A percentile compares a stretch with the other conserved stretches of the same genome.
phyloP scores from a whole-genome alignment of 2,329 filamentous ascomycete genomes.

The Pseudogymnoascus sp. region DNA sequence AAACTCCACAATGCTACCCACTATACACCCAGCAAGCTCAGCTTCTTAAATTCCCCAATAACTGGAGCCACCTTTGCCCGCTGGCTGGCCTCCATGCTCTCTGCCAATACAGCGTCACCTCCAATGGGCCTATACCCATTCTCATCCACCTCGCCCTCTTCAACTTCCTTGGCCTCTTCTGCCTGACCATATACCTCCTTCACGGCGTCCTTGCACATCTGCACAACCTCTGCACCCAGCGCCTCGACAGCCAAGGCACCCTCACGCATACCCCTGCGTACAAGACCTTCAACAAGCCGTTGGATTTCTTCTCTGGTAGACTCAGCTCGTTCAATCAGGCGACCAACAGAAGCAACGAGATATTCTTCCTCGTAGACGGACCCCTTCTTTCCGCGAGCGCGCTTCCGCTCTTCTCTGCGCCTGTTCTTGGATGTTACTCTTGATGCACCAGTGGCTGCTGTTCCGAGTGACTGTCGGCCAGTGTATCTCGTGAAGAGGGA shows the following conservation, averaged over 20 bases:
- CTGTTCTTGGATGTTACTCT: constrained; percentile 83
- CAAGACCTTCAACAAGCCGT: constrained; percentile 66
- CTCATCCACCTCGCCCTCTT: constrained; percentile 23
- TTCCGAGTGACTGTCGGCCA: constrained; percentile 59
- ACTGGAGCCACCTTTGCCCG: constrained; percentile 26
- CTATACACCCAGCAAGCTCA: constrained; percentile 32
- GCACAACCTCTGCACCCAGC: constrained; percentile 66
- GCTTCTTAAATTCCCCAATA: constrained; percentile 35
- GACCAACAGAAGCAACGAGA: constrained; percentile 75
- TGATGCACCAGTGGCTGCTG: constrained; percentile 64
- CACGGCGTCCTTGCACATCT: constrained; percentile 59
- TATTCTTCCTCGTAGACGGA: constrained; percentile 98
- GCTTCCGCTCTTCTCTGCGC: constrained; percentile 85
- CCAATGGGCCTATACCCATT: constrained; percentile 25
- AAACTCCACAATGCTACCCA: constrained; percentile 5
- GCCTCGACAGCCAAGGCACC: constrained; percentile 70
- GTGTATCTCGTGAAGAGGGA: constrained; percentile 92
- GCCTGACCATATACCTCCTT: constrained; percentile 58
- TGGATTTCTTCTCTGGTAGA: constrained; percentile 63
- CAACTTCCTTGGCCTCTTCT: constrained; percentile 17
- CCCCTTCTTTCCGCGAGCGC: constrained; percentile 88
- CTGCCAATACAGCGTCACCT: constrained; percentile 28
- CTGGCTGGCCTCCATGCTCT: constrained; percentile 25
- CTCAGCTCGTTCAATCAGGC: constrained; percentile 78
- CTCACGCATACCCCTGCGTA: constrained; percentile 80